Evolutionary conservation across 352 stramenopile genomes (phyloP), one percentile per base, ranked within the genome.

Genomic region (Phytophthora gonapodyides): DNA sequence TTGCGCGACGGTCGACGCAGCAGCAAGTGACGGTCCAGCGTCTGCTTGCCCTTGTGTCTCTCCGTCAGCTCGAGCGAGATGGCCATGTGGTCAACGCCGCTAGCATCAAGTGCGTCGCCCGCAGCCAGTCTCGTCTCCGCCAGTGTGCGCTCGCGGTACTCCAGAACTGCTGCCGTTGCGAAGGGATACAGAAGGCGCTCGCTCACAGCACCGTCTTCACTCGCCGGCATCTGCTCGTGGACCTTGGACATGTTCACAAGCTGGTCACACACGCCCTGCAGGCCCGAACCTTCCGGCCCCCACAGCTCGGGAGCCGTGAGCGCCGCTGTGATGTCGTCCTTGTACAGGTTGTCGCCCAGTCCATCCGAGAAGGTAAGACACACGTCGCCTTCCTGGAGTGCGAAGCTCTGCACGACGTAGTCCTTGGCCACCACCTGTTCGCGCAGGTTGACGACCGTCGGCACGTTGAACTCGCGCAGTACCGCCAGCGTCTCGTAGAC

Each of bases 301-400:
- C 59, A 76, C 7, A 68, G 21, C 52, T 75, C 70, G 9, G 54
- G 61, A 1, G 55, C 44, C 12, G 36, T 49, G 0, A 75, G 45
- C 19, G 54, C 68, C 2, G 48, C 56, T 10, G 77, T 51, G 33
- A 94, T 75, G 44, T 94, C 82, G 37, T 90, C 78, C 51, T 89
- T 89, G 71, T 90, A 94, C 24, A 94, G 36, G 49, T 94, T 94
- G 54, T 94, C 85, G 54, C 75, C 80, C 36, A 94, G 43, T 38
- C 85, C 85, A 41, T 94, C 85, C 11, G 80, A 89, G 54, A 94
- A 92, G 2, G 80, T 89, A 12, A 94, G 59, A 64, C 80, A 84
- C 10, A 89, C 47, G 55, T 92, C 84, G 2, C 69, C 61, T 10
- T 79, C 47, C 37, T 75, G 70, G 4, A 94, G 51, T 2, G 67